These are phyloP conservation scores for Diutina pseudorugosa DNA, from an alignment of 1,139 yeast genomes.

Conservation along the genomic window DNA sequence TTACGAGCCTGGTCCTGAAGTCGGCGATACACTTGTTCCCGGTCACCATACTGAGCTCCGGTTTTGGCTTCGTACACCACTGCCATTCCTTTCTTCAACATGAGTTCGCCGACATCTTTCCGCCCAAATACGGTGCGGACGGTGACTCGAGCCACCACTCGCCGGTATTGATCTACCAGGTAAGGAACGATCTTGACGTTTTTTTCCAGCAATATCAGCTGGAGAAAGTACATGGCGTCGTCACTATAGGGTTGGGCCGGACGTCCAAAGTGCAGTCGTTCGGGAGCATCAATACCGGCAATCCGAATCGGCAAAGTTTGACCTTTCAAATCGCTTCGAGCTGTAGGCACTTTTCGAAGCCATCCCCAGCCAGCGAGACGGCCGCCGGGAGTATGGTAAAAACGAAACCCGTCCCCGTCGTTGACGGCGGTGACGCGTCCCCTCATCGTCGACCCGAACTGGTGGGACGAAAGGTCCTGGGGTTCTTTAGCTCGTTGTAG, in stretches of 20 bases:
- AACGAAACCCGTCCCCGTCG: constrained; percentile 90
- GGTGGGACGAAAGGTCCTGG: background rate
- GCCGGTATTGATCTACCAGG: constrained; percentile 74
- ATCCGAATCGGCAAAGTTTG: constrained; percentile 58
- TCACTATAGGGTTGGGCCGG: constrained; percentile 84
- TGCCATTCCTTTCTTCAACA: constrained; percentile 75
- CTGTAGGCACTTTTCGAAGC: constrained; percentile 42
- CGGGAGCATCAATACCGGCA: constrained; percentile 98
- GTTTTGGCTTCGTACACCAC: constrained; percentile 74
- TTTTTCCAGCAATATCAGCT: constrained; percentile 48
- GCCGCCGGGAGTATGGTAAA: constrained; percentile 94
- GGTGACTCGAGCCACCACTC: constrained; percentile 76
- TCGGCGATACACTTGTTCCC: constrained; percentile 43
- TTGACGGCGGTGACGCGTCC: constrained; percentile 90
- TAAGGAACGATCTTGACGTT: constrained; percentile 67
- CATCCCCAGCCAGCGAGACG: constrained; percentile 85
- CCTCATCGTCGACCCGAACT: constrained; percentile 19
- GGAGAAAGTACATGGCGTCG: constrained; percentile 74
- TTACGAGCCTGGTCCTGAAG: constrained; percentile 51
- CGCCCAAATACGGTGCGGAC: constrained; percentile 67
- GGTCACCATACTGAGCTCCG: constrained; percentile 81
- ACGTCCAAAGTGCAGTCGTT: constrained; percentile 86
- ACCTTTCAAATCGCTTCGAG: constrained; percentile 37
- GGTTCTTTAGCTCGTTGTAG: background rate
- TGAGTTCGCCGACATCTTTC: constrained; percentile 75